Evolutionary conservation across 2,329 filamentous ascomycete species (phyloP), one percentile per base, ranked within the genome.

Genomic region (Penicillium verrucosum): DNA sequence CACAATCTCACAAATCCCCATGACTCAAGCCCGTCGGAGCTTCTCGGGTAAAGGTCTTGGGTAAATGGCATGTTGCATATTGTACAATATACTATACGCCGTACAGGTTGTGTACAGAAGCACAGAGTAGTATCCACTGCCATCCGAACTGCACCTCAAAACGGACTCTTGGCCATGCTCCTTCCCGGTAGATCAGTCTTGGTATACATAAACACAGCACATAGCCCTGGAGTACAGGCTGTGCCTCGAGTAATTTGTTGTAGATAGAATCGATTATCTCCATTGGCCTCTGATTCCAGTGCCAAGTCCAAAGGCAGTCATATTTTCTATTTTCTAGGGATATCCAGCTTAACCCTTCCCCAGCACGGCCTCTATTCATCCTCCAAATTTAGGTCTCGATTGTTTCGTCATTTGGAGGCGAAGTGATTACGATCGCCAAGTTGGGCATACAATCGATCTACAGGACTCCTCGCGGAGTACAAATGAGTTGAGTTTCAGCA

Each of bases 161-260:
- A 36, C 5, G 32, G 37, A 38, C 40, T 55, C 56, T 58, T 58
- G 51, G 56, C 56, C 44, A 40, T 50, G 45, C 36, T 44, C 14
- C 54, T 43, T 56, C 54, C 54, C 54, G 54, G 54, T 38, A 49
- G 55, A 50, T 57, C 45, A 54, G 25, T 50, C 45, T 49, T 57
- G 51, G 51, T 58, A 49, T 49, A 48, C 51, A 44, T 44, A 25
- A 43, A 30, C 37, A 25, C 32, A 27, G 52, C 14, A 18, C 51
- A 34, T 30, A 30, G 30, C 40, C 27, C 32, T 42, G 32, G 23
- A 30, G 38, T 11, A 34, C 14, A 37, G 30, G 30, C 34, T 18
- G 52, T 52, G 44, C 14, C 10, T 9, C 25, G 21, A 32, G n/a
- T n/a, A n/a, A 25, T 41, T 21, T 12, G 27, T 21, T 12, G 27